phyloP scores from a whole-genome alignment of 306 rosid species.

The Lablab purpureus region DNA sequence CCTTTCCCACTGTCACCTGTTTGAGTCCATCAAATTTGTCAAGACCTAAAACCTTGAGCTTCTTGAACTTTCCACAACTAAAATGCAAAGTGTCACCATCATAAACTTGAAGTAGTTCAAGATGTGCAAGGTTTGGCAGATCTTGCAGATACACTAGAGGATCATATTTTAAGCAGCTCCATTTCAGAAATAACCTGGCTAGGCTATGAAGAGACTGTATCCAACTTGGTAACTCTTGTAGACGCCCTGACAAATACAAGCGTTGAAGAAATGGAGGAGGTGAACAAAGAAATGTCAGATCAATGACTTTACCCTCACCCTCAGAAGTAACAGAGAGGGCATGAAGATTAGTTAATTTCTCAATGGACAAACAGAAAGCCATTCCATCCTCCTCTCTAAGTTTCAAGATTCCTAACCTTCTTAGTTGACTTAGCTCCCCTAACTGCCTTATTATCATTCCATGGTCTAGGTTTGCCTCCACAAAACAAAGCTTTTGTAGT shows the following conservation, averaged over 20 bases:
- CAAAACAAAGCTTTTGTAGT: slow-evolving; percentile 62
- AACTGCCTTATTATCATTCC: slow-evolving; percentile 47
- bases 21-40: slow-evolving; percentile 63
- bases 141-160: slow-evolving; percentile 51
- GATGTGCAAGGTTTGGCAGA: slow-evolving; percentile 59
- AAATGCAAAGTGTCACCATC: slow-evolving; percentile 64
- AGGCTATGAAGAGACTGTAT: slow-evolving; percentile 48
- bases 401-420: slow-evolving; percentile 54
- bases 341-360: slow-evolving; percentile 52
- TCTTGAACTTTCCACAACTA: slow-evolving; percentile 58
- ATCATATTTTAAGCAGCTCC: slow-evolving; percentile 55
- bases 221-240: slow-evolving; percentile 58
- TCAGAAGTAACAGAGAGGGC: slow-evolving; percentile 49
- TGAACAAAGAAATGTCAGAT: slow-evolving; percentile 48
- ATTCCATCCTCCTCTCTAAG: slow-evolving; percentile 56
- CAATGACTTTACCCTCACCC: slow-evolving; percentile 50
- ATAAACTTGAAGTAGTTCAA: slow-evolving; percentile 61
- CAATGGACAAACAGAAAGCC: slow-evolving; percentile 55
- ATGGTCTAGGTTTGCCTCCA: slow-evolving; percentile 55
- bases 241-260: slow-evolving; percentile 51
- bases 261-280: slow-evolving; percentile 58
- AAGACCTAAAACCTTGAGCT: slow-evolving; percentile 68
- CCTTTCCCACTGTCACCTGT: slow-evolving; percentile 56
- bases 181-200: slow-evolving; percentile 47
- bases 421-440: slow-evolving; percentile 52